Evolutionary conservation across 352 stramenopile species (phyloP).

Genomic region (Thraustochytrium striatum): DNA sequence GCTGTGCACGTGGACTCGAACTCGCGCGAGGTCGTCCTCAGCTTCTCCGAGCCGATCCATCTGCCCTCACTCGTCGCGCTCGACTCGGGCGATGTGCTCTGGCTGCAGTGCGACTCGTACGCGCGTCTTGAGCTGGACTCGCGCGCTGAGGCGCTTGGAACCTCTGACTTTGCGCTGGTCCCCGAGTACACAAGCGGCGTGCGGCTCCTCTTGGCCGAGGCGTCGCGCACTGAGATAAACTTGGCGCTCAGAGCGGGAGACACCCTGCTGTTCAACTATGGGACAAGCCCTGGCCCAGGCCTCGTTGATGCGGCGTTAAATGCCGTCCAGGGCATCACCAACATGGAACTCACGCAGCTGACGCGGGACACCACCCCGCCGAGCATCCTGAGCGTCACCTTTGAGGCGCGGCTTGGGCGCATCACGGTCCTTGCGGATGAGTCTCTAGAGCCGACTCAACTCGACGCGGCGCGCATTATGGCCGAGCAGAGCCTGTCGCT

Average conservation of each 20-base stretch:
- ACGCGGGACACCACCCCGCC: neutral
- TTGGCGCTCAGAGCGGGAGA: neutral
- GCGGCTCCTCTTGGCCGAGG: neutral
- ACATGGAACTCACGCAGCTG: neutral
- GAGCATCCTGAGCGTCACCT: neutral
- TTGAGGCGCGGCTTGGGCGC: neutral
- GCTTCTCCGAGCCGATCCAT: constrained; percentile 5
- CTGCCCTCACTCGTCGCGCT: neutral
- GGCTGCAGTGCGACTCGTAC: no score
- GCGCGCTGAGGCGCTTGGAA: neutral
- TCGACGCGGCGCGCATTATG: neutral
- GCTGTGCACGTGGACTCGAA: neutral
- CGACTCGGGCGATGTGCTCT: neutral
- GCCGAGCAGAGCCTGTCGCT: neutral
- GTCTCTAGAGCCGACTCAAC: neutral
- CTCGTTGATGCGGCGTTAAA: neutral
- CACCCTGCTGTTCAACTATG: neutral
- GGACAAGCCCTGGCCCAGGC: no score
- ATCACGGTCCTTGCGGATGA: neutral
- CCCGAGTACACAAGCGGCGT: neutral
- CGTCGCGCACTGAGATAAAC: neutral
- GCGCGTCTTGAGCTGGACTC: neutral
- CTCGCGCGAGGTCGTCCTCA: neutral
- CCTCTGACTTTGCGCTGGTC: neutral
- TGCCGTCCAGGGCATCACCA: neutral